Evolutionary conservation across 2,329 filamentous ascomycete species (phyloP), one percentile per base, ranked within the genome.

Genomic region (Trichocomaceae sp.): DNA sequence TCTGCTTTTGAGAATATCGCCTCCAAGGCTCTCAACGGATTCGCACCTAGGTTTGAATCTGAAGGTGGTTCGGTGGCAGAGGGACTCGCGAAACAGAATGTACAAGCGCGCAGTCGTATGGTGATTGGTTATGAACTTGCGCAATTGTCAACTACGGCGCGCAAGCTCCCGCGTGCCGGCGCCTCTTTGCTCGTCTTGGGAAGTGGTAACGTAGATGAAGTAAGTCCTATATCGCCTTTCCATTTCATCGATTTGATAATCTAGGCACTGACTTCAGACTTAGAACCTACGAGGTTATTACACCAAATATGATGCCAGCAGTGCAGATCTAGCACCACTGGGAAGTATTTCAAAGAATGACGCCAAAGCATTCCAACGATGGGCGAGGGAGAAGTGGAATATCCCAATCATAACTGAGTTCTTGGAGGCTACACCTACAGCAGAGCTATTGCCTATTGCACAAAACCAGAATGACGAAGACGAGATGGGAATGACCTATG

Each of bases 351-450:
- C 74, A 52, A 89, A 88, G 67, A 80, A 74, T 1, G 86, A 90
- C 61, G 72, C 88, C 1, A 87, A 86, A 67, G 68, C 77, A 2
- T 89, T 90, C 69, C 85, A 88, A 54, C 72, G 71, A 8, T 89
- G 81, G 77, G 82, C 83, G 2, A 68, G 75, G 57, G 73, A 66
- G 19, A 70, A 77, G n/a, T 88, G 85, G 63, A 67, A 79, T 6
- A 67, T 90, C 0, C 83, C 63, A 15, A 58, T 58, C 44, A 54
- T 66, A 9, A 50, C 80, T 4, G 76, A 81, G 7, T 90, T 90
- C 69, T 68, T 90, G 39, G 74, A 75, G 4, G 84, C 83, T 0
- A 68, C 73, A 0, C 83, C 82, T 2, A 83, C 81, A 0, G 82
- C 82, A 2, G 83, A 85, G 65, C 73, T 81, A 65, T 79, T 85